Evolutionary conservation across 2,329 filamentous ascomycete genomes (phyloP), one percentile per base, ranked within the genome.

Genomic region (Fusarium oligoseptatum): DNA sequence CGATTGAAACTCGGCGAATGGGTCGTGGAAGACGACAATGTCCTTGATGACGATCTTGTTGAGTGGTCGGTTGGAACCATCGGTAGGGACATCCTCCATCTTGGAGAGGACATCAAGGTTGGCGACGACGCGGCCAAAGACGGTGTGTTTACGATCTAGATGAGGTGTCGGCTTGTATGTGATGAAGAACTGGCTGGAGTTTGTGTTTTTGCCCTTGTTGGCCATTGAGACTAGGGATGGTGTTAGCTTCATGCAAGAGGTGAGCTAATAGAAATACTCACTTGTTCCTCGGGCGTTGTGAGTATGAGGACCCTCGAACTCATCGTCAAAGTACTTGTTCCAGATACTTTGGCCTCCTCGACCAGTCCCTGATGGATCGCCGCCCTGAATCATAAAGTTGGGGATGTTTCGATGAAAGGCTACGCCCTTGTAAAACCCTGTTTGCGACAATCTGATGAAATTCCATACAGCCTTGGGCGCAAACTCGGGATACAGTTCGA

Each of bases 121-220:
- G 32, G 93, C 94, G 1, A 97, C 93, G 0, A 98, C 91, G 41
- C 92, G 91, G 3, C 93, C 97, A 79, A 99, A 99, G 45, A 99
- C 94, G n/a, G 97, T 98, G 83, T 99, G 97, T 81, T 99, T 99
- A 69, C 92, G 90, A 83, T 99, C 95, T 1, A 99, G 89, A 84
- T 99, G 97, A 73, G 93, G 92, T 0, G 92, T 91, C 1, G 93
- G 88, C 60, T 94, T 92, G 83, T 99, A 99, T 0, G 93, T 94
- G 80, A 99, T 93, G 87, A 98, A 99, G 81, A 92, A 99, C 83
- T 99, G 97, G 76, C 91, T 94, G 10, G 94, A 97, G 84, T 99
- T 99, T 24, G 96, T 98, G 80, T 98, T 96, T 81, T 98, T 98
- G 68, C 97, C 97, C 82, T 99, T 99, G 84, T 99, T 99, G 45